Base-by-base conservation (phyloP, 1,284 basidiomycete genomes). In the Cystobasidiaceae sp. region DNA sequence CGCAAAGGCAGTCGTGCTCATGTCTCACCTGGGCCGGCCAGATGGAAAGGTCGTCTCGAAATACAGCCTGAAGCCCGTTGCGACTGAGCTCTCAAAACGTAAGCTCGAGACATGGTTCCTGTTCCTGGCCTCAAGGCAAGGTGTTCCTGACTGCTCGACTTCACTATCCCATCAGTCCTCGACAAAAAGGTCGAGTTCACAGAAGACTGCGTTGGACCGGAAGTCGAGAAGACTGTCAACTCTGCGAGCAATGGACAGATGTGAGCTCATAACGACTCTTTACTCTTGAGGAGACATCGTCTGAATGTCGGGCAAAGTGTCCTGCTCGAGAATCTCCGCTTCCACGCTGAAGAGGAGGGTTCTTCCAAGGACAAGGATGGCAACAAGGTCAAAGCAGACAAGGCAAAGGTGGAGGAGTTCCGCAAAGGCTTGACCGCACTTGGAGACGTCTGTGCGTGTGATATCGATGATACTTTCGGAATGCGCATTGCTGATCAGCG, bases 321-420 rank as follows among this genome's bases (percentile, higher is more conserved):
- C 79, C 83, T 98, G 58, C 86, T 98, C 74, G 94, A 98, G 81
- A 98, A 98, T 81, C 82, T 98, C 68, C 90, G 96, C 67, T 98
- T 97, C 86, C 92, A 97, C 80, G 90, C 93, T 71, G 94, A 97
- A 77, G 94, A 98, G 80, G 94, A 98, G 80, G 94, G 93, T 48
- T 90, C 89, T 63, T 83, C 84, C 75, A 94, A 96, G 80, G 90
- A 94, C 78, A 88, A 89, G 79, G 88, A 90, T 62, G 91, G 90
- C 52, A 86, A 88, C 74, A 97, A 96, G 83, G 87, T 84, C 76
- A 96, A 96, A 80, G 93, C 94, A 37, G 89, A 93, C 77, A 81
- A 87, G 57, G 82, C 83, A 59, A 85, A 84, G 71, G 91, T 97
- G 72, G 80, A 86, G 60, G 82, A 86, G 74, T 97, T 98, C 83